A percentile compares a stretch with the other conserved stretches of the same genome.
These are phyloP conservation scores for Populus euphratica DNA, from an alignment of 345 rosid species.

Conservation along the genomic window DNA sequence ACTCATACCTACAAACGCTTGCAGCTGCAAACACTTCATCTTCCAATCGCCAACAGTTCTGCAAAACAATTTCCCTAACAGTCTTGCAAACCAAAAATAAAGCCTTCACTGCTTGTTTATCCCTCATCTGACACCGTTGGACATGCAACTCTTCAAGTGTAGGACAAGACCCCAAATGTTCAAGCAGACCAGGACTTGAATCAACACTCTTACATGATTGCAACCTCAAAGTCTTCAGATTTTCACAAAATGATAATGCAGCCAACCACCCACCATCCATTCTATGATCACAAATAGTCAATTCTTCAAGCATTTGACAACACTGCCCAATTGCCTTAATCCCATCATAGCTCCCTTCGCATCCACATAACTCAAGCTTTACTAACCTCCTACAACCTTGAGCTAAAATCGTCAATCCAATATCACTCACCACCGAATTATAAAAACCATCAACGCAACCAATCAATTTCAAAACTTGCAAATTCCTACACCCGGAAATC, in stretches of 20 bases:
- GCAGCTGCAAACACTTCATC: conserved; percentile 62
- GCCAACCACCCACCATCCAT: conserved; percentile 95
- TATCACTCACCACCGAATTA: conserved; percentile 65
- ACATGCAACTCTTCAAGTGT: conserved; percentile 75
- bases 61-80: conserved; percentile 66
- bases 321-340: conserved; percentile 89
- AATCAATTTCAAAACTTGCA: conserved; percentile 74
- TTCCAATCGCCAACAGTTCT: conserved; percentile 93
- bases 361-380: conserved; percentile 84
- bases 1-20: conserved; percentile 60
- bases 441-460: conserved; percentile 65
- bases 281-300: conserved; percentile 71
- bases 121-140: conserved; percentile 74
- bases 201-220: conserved; percentile 72
- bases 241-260: conserved; percentile 73
- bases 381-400: conserved; percentile 88
- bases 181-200: conserved; percentile 61
- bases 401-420: conserved; percentile 84
- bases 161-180: conserved; percentile 65
- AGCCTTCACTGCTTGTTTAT: conserved; percentile 51
- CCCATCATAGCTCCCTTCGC: conserved; percentile 93
- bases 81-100: conserved; percentile 67
- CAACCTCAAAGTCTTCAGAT: conserved; percentile 79
- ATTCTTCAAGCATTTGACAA: conserved; percentile 93
- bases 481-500: conserved; percentile 71